Conservation (phyloP, 768 basidiomycete species). For the Lactarius trivialis region DNA sequence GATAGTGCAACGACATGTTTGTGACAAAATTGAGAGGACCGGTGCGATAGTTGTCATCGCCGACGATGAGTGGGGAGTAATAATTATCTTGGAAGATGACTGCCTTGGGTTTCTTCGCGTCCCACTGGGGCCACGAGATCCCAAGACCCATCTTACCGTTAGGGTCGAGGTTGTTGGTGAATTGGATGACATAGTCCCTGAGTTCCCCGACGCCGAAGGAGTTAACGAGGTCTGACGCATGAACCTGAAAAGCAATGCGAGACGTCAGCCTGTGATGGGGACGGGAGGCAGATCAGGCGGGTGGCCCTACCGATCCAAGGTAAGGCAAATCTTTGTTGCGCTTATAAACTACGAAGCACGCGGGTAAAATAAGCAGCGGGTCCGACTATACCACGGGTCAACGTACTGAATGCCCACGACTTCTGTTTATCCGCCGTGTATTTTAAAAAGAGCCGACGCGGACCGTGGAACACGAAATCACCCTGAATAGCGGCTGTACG, state of each 20-base stretch:
- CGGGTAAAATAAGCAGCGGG: too few species aligned
- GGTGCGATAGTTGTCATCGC: conserved; percentile 17
- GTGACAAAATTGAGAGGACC: conserved; percentile 7
- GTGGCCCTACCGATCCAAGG: conserved; percentile 17
- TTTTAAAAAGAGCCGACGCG: conserved; percentile 17
- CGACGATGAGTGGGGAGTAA: conserved; percentile 5
- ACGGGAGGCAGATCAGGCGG: neutral
- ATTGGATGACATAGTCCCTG: conserved; percentile 19
- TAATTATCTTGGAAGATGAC: conserved; percentile 10
- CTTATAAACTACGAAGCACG: conserved; percentile 10
- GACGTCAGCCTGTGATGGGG: neutral
- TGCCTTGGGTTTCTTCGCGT: conserved; percentile 10
- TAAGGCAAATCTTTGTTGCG: conserved; percentile 14
- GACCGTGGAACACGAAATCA: conserved; percentile 22
- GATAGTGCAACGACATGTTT: conserved; percentile 17
- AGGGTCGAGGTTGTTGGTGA: conserved; percentile 19
- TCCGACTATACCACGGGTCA: too few species aligned
- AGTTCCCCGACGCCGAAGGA: conserved; percentile 13
- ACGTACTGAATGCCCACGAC: conserved; percentile 20
- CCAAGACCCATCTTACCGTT: conserved; percentile 10
- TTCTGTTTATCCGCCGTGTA: conserved; percentile 10
- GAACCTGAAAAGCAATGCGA: neutral
- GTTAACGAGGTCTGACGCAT: conserved; percentile 13
- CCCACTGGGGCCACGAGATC: conserved; percentile 19
- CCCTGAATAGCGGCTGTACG: conserved; percentile 19